Conservation (phyloP, 2,329 filamentous ascomycete genomes). For the Exutisphaerella laricina region DNA sequence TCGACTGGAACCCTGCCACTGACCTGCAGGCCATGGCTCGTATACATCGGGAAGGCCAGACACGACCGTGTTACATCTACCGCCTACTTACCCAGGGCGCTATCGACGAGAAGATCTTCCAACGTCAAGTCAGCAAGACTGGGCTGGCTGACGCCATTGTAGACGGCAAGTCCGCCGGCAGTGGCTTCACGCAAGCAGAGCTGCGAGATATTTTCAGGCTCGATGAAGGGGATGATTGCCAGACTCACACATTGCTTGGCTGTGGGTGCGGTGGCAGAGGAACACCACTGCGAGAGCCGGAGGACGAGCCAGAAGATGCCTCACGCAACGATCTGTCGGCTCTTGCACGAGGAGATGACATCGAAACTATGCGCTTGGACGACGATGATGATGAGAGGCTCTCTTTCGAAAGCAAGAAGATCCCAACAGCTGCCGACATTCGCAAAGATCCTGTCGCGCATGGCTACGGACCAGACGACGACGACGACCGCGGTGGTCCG, state of each 20-base stretch:
- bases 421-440: slow-evolving; percentile 24
- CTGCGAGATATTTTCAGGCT: slow-evolving; percentile 62
- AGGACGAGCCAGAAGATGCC: slow-evolving; percentile 19
- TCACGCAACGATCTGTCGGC: slow-evolving; percentile 25
- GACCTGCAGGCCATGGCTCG: slow-evolving; percentile 71
- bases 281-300: slow-evolving; percentile 18
- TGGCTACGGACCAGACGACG: slow-evolving; percentile 32
- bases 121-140: slow-evolving; percentile 65
- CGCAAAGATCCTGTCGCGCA: not conserved
- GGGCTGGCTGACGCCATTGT: slow-evolving; percentile 66
- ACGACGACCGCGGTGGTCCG: slow-evolving; percentile 25
- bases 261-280: slow-evolving; percentile 58
- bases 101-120: slow-evolving; percentile 70
- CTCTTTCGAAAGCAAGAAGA: slow-evolving; percentile 25
- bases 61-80: slow-evolving; percentile 62
- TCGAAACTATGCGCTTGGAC: slow-evolving; percentile 22
- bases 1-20: slow-evolving; percentile 71
- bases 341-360: slow-evolving; percentile 12
- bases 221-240: slow-evolving; percentile 55
- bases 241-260: slow-evolving; percentile 62
- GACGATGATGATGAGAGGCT: slow-evolving; percentile 25
- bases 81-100: slow-evolving; percentile 62
- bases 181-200: slow-evolving; percentile 61
- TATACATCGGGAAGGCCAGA: slow-evolving; percentile 68
- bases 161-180: slow-evolving; percentile 56